Conservation (phyloP, 768 basidiomycete genomes). For the Psilocybe tampanensis region DNA sequence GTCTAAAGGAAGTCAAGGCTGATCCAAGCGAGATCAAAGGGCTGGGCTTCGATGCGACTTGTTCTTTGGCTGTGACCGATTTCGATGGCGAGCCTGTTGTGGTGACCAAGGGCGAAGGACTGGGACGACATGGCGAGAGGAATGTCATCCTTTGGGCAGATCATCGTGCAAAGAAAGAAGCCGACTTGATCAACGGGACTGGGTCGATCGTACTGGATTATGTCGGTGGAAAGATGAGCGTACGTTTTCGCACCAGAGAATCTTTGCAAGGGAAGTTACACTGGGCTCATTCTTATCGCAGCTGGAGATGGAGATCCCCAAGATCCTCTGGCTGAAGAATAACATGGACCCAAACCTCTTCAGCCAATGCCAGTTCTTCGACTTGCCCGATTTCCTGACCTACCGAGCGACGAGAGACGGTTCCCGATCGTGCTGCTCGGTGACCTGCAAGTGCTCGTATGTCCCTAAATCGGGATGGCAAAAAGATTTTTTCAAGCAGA, state of each 20-base stretch:
- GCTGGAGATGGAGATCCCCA: slow-evolving; percentile 99
- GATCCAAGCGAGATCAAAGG: slow-evolving; percentile 73
- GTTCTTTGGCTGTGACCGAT: slow-evolving; percentile 88
- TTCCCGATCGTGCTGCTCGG: slow-evolving; percentile 86
- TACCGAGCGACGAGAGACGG: slow-evolving; percentile 82
- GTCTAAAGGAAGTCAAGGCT: slow-evolving; percentile 60
- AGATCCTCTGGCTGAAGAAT: slow-evolving; percentile 94
- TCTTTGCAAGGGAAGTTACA: neutral
- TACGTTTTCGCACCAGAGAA: slow-evolving; percentile 34
- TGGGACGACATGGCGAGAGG: slow-evolving; percentile 71
- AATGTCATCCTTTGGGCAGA: slow-evolving; percentile 97
- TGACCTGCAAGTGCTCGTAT: slow-evolving; percentile 94
- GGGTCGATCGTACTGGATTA: slow-evolving; percentile 88
- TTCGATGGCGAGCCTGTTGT: slow-evolving; percentile 70
- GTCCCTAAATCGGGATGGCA: slow-evolving; percentile 90
- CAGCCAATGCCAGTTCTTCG: slow-evolving; percentile 78
- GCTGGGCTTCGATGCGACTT: slow-evolving; percentile 94
- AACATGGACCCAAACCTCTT: slow-evolving; percentile 79
- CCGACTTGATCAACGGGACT: slow-evolving; percentile 84
- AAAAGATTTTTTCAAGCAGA: slow-evolving; percentile 79
- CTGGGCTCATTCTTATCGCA: slow-evolving; percentile 28
- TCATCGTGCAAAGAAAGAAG: slow-evolving; percentile 92
- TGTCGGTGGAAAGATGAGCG: slow-evolving; percentile 96
- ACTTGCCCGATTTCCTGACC: slow-evolving; percentile 95
- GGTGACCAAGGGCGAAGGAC: slow-evolving; percentile 67